Percentiles rank a stretch among this genome's conserved stretches.
Conservation (phyloP, 352 stramenopile species). For the Pythium grandisporangium region DNA sequence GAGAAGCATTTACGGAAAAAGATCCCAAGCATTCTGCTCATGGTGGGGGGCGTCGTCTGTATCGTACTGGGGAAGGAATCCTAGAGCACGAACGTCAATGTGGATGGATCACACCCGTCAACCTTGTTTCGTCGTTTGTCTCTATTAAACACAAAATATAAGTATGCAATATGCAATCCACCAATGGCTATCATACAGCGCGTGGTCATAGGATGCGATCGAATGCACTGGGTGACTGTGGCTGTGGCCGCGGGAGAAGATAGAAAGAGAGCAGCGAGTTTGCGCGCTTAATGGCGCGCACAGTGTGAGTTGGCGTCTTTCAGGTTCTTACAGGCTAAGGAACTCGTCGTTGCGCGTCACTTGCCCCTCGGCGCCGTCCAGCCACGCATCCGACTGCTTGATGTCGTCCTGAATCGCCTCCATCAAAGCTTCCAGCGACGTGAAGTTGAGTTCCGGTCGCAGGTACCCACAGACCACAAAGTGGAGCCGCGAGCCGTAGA, state of each 20-base stretch:
- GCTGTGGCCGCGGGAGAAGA: no score
- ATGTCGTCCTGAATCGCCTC: slow-evolving; percentile 88
- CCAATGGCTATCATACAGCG: no score
- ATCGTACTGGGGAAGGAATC: slow-evolving; percentile 68
- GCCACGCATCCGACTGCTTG: slow-evolving; percentile 50
- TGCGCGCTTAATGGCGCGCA: no score
- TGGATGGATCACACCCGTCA: no score
- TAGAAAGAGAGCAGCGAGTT: no score
- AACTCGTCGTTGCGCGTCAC: slow-evolving; percentile 24
- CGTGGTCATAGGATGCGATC: no score
- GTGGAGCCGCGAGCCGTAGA: slow-evolving; percentile 92
- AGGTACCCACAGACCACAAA: slow-evolving; percentile 91
- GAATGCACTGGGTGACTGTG: no score
- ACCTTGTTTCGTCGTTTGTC: no score
- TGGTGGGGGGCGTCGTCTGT: slow-evolving; percentile 69
- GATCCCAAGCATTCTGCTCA: slow-evolving; percentile 74
- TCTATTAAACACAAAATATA: no score
- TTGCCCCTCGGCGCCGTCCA: slow-evolving; percentile 47
- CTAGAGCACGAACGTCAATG: no score
- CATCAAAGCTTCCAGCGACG: slow-evolving; percentile 89
- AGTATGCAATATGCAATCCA: no score
- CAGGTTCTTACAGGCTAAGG: not conserved
- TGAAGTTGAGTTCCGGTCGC: slow-evolving; percentile 92
- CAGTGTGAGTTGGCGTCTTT: not conserved
- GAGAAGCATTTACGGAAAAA: slow-evolving; percentile 69